These are phyloP conservation scores for Cucumis melo DNA, from an alignment of 306 rosid species.

Conservation along the genomic window DNA sequence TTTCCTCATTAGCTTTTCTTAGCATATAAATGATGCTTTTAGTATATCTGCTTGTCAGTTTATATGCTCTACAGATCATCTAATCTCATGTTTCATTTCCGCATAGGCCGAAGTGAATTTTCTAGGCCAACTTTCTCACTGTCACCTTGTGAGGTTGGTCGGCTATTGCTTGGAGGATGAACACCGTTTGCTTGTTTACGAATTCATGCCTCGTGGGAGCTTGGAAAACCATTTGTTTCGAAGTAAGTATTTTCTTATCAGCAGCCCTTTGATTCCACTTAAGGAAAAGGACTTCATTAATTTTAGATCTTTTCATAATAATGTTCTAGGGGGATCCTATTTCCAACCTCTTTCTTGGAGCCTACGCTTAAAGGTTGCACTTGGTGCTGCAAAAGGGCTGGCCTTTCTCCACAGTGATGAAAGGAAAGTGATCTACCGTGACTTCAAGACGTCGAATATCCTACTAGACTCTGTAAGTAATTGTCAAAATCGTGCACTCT, in stretches of 20 bases:
- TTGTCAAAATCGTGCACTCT: not conserved
- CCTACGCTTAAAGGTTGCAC: slow-evolving; percentile 55
- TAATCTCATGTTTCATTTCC: not conserved
- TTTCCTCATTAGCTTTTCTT: not conserved
- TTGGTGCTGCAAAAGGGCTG: slow-evolving; percentile 64
- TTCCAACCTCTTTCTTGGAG: slow-evolving; percentile 67
- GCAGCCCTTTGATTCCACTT: not conserved
- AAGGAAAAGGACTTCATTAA: not conserved
- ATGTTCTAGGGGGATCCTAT: slow-evolving; percentile 44
- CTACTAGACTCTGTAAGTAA: slow-evolving; percentile 50
- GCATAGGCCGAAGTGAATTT: slow-evolving; percentile 49
- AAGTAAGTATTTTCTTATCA: slow-evolving; percentile 23
- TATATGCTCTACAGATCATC: not conserved
- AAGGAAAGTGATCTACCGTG: slow-evolving; percentile 48
- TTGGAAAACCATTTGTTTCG: slow-evolving; percentile 67
- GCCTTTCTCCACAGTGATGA: slow-evolving; percentile 47
- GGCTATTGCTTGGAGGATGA: slow-evolving; percentile 61
- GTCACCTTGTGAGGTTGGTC: slow-evolving; percentile 45
- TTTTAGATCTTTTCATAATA: not conserved
- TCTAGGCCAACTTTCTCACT: slow-evolving; percentile 55
- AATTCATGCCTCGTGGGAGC: slow-evolving; percentile 65
- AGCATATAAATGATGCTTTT: not conserved
- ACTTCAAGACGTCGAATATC: slow-evolving; percentile 55
- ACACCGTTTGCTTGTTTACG: slow-evolving; percentile 50
- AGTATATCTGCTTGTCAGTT: not conserved